Evolutionary conservation across 495 filamentous ascomycete genomes (phyloP).

Genomic region (Hypoxylon perforatum): DNA sequence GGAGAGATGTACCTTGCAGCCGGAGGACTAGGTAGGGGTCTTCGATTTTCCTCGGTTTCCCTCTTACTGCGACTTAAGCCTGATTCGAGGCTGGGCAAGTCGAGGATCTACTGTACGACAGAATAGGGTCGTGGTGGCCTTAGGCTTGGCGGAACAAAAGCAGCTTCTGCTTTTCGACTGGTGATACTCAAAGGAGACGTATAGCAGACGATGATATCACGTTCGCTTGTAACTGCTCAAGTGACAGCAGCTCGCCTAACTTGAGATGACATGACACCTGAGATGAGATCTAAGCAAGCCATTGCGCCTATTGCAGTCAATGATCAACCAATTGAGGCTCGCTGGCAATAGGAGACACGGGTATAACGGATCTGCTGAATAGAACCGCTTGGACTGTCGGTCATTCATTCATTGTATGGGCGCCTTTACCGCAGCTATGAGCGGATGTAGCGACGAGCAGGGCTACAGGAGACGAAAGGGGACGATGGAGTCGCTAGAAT

Average conservation of each 20-base stretch:
- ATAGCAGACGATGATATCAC: slow-evolving; percentile 16
- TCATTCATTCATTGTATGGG: slow-evolving; percentile 2
- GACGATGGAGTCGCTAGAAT: not conserved
- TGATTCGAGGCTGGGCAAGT: slow-evolving; percentile 14
- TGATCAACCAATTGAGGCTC: slow-evolving; percentile 29
- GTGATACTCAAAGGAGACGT: not conserved
- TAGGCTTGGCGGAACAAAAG: not conserved
- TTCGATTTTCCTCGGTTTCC: slow-evolving; percentile 7
- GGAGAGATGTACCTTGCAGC: slow-evolving; percentile 1
- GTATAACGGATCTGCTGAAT: not conserved
- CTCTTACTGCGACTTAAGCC: not conserved
- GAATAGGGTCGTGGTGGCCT: not conserved
- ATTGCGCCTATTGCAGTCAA: slow-evolving; percentile 18
- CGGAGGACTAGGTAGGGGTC: not conserved
- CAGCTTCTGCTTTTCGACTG: not conserved
- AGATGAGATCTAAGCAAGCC: slow-evolving; percentile 7
- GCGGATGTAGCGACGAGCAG: not conserved
- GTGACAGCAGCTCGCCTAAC: slow-evolving; percentile 10
- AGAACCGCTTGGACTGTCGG: slow-evolving; percentile 25
- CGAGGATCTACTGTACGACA: slow-evolving; percentile 14
- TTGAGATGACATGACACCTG: slow-evolving; percentile 34
- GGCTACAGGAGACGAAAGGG: too few relatives aligned
- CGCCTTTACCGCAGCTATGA: not conserved
- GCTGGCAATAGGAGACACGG: slow-evolving; percentile 4
- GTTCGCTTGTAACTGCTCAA: slow-evolving; percentile 1